phyloP scores from a whole-genome alignment of 371 early-diverging fungal genomes.

The Mucor velutinosus region DNA sequence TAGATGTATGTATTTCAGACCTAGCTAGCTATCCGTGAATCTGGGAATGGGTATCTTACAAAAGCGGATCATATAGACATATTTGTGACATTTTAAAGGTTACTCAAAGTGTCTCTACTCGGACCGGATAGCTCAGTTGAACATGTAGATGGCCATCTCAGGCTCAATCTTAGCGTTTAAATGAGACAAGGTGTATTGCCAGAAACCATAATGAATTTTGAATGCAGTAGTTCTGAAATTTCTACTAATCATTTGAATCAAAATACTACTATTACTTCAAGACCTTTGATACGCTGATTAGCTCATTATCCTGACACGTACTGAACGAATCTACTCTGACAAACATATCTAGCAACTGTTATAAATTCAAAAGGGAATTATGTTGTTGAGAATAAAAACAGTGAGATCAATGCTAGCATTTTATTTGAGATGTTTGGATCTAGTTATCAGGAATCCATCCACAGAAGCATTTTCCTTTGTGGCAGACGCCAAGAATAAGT shows the following conservation, averaged over 20 bases:
- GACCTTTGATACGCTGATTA: too few species aligned
- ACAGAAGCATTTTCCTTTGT: slow-evolving; percentile 11
- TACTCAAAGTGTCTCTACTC: neutral
- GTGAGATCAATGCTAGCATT: neutral
- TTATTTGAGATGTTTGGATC: neutral
- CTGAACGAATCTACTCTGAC: neutral
- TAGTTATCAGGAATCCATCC: slow-evolving; percentile 12
- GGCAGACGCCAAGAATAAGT: slow-evolving; percentile 18
- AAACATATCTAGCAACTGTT: too few species aligned
- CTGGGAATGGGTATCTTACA: neutral
- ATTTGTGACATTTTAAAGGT: neutral
- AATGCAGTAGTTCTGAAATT: too few species aligned
- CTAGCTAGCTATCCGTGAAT: neutral
- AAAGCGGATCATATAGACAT: neutral
- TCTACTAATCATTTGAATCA: too few species aligned
- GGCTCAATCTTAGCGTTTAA: too few species aligned
- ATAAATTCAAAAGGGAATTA: neutral
- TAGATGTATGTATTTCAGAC: neutral
- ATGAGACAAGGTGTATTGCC: too few species aligned
- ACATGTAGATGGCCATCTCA: too few species aligned
- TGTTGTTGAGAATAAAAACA: neutral
- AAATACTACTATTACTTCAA: too few species aligned
- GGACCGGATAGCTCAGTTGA: too few species aligned
- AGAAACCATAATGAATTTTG: too few species aligned
- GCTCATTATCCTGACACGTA: neutral